Evolutionary conservation across 805 yeast genomes (phyloP), one percentile per base, ranked within the genome.

Genomic region (Wickerhamomyces pijperi): DNA sequence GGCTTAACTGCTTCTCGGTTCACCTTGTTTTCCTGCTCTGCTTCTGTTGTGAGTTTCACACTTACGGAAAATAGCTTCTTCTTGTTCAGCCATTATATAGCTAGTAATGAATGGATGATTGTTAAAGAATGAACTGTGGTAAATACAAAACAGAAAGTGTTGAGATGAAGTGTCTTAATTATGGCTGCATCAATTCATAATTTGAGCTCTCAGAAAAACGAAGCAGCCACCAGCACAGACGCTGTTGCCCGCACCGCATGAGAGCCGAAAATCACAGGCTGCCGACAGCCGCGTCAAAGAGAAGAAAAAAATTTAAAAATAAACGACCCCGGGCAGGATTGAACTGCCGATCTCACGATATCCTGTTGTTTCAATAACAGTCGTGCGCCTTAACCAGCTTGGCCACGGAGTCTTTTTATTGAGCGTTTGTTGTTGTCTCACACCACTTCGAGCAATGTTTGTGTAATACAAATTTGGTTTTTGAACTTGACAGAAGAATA

Each of bases 51-150:
- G 33, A 38, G 14, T 9, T 18, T 6, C 29, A 29, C 32, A 25
- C 19, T 28, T 46, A 59, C 69, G 65, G 60, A 55, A 65, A 35
- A 64, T 62, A 17, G 68, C 65, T 52, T 64, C 70, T 43, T 63
- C 64, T 14, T 25, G 14, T 25, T 31, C 25, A 25, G 44, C 34
- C 60, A 54, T 55, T 25, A n/a, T n/a, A n/a, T n/a, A n/a, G n/a
- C n/a, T n/a, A n/a, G n/a, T n/a, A n/a, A n/a, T n/a, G n/a, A n/a
- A n/a, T n/a, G n/a, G n/a, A n/a, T n/a, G n/a, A n/a, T n/a, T n/a
- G n/a, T n/a, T n/a, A n/a, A n/a, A n/a, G n/a, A 14, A 25, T 21
- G 9, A 21, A 21, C 9, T 6, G 9, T 21, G 23, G 29, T 8
- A 9, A 12, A 13, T 13, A 11, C 13, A 11, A 25, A 13, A 11